Conservation (phyloP, 2,329 filamentous ascomycete species). For the Neofusicoccum kwambonambiense region DNA sequence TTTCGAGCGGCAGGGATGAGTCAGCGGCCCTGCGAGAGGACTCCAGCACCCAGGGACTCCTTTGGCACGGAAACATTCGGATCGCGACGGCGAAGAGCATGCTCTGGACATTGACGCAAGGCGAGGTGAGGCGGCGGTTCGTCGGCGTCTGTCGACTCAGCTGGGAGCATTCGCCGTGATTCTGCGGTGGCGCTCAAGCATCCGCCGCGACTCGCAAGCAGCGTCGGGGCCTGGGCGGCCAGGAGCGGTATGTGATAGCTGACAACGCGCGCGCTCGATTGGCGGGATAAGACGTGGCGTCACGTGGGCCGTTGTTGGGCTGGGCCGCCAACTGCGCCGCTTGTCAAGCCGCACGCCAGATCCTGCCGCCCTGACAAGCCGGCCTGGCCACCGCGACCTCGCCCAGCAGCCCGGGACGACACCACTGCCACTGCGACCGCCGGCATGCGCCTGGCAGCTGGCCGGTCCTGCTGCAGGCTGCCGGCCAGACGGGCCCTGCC, state of each 20-base stretch:
- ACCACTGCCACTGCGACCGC: no score
- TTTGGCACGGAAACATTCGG: background rate
- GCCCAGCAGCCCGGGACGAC: no score
- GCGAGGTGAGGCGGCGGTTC: background rate
- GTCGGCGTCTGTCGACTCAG: background rate
- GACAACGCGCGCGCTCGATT: background rate
- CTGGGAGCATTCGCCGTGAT: background rate
- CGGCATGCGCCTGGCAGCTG: background rate
- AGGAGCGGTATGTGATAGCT: conserved; percentile 9
- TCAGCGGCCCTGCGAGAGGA: background rate
- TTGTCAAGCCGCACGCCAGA: conserved; percentile 1
- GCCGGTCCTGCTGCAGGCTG: background rate
- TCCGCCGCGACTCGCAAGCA: background rate
- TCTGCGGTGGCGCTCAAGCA: background rate
- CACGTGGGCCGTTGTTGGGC: background rate
- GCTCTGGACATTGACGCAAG: background rate
- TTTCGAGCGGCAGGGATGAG: background rate
- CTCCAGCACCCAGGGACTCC: background rate
- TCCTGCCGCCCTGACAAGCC: background rate
- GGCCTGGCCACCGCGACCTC: background rate
- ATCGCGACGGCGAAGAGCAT: background rate
- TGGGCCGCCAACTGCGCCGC: background rate
- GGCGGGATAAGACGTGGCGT: background rate
- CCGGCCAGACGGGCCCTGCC: background rate
- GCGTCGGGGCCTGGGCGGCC: background rate